These are phyloP conservation scores for Tephrocybe sp. DNA, from an alignment of 768 basidiomycete species.

Conservation along the genomic window DNA sequence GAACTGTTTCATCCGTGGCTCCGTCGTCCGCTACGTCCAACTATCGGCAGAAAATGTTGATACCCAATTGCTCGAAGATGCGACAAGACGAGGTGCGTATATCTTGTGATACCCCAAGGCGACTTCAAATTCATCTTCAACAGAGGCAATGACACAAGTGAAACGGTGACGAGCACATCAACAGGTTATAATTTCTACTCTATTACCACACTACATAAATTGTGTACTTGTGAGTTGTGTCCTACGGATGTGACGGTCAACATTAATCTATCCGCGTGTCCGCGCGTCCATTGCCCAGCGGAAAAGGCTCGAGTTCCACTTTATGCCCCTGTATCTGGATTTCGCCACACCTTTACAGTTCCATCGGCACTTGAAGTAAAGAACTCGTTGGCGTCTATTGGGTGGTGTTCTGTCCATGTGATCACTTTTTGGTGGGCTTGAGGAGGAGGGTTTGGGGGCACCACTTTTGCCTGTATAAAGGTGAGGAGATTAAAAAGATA, in stretches of 20 bases:
- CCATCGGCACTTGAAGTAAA: conserved; percentile 91
- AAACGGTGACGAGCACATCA: conserved; percentile 33
- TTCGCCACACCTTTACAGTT: conserved; percentile 85
- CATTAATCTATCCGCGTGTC: conserved; percentile 7
- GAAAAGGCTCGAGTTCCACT: too few species aligned
- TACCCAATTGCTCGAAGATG: conserved; percentile 93
- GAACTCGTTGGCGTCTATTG: conserved; percentile 78
- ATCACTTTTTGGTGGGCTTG: conserved; percentile 82
- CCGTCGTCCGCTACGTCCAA: conserved; percentile 97
- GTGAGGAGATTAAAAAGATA: not conserved
- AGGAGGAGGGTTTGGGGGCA: conserved; percentile 74
- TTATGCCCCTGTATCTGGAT: conserved; percentile 29
- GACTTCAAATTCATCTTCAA: not conserved
- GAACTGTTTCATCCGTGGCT: conserved; percentile 98
- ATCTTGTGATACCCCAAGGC: not conserved
- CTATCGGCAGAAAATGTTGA: conserved; percentile 92
- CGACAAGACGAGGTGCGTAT: conserved; percentile 84
- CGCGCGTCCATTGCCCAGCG: too few species aligned
- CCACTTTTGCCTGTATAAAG: conserved; percentile 57
- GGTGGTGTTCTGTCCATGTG: conserved; percentile 92
- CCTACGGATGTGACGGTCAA: conserved; percentile 2
- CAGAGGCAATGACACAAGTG: conserved; percentile 48
- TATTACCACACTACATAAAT: conserved; percentile 12
- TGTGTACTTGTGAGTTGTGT: conserved; percentile 12
- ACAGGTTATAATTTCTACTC: not conserved